phyloP scores from a whole-genome alignment of 2,329 filamentous ascomycete species.

The Magnaporthiopsis rhizophila region DNA sequence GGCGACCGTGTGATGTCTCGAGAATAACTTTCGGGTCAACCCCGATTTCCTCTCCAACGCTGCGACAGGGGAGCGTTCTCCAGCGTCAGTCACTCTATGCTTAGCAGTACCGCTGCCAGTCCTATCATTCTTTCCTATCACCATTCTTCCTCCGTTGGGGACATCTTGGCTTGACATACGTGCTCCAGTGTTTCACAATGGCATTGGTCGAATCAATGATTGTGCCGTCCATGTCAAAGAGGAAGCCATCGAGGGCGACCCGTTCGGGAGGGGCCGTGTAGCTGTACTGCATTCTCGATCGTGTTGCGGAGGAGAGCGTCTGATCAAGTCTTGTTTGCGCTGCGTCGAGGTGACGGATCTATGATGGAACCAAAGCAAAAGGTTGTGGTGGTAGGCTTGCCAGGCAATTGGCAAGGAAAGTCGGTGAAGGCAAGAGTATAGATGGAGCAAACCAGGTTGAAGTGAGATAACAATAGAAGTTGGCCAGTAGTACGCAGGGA shows the following conservation, averaged over 20 bases:
- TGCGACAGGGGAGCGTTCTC: conserved; percentile 22
- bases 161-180: conserved; percentile 35
- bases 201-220: conserved; percentile 76
- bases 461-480: too few relatives aligned
- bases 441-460: too few relatives aligned
- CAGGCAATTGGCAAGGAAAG: background rate
- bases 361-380: background rate
- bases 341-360: background rate
- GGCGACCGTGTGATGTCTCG: conserved; percentile 80
- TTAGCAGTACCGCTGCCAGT: background rate
- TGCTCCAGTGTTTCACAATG: conserved; percentile 70
- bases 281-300: conserved; percentile 11
- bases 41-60: conserved; percentile 75
- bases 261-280: conserved; percentile 36
- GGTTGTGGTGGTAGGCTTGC: background rate
- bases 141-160: background rate
- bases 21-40: conserved; percentile 80
- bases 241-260: conserved; percentile 45
- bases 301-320: background rate
- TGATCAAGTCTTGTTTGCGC: background rate
- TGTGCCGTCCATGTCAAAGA: conserved; percentile 76
- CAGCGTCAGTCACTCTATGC: background rate
- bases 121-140: too few relatives aligned
- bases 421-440: background rate
- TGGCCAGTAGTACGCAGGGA: too few relatives aligned